Evolutionary conservation across 768 basidiomycete species (phyloP), one percentile per base, ranked within the genome.

Genomic region (Amanita molliuscula): DNA sequence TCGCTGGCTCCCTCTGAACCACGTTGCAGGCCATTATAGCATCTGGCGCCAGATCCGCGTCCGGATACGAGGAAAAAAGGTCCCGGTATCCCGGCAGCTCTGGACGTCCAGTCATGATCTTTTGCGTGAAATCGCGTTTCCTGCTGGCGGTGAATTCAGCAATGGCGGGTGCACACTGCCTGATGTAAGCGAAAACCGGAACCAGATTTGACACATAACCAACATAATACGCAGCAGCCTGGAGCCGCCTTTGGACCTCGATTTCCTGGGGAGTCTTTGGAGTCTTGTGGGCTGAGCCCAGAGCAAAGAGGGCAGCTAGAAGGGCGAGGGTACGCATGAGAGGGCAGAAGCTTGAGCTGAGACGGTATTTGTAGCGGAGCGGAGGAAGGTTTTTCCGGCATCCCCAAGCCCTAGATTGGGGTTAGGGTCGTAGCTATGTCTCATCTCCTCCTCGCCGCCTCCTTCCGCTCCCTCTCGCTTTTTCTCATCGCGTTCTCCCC

Each of bases 191-290:
- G 48, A 28, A 28, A 15, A 31, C 31, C 38, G 48, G 29, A 48
- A 21, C 36, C 15, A 21, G 48, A 47, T 15, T 15, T 20, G 43
- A 11, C 34, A 33, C 21, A 36, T 25, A 21, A 67, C 70, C 21
- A 46, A 76, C 75, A 58, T 77, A 71, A 50, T 75, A 77, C 2
- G 77, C 76, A 21, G 77, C 75, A 36, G 69, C 72, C 52, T 77
- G 73, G 25, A 79, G 63, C 13, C 66, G 67, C 16, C 75, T 64
- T 52, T 77, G 71, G 11, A 74, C 62, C 53, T 74, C 74, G 38
- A 72, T 65, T 55, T 77, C 75, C 53, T 72, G 60, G 2, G 66
- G 64, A 0, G 71, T 69, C 55, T 66, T 69, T 4, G 75, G 73
- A 38, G 70, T 62, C 44, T 67, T 67, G 58, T 77, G 77, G 6